Percentiles rank a stretch among this genome's conserved stretches.
phyloP scores from a whole-genome alignment of 2,329 filamentous ascomycete genomes.

The Claviceps monticola region DNA sequence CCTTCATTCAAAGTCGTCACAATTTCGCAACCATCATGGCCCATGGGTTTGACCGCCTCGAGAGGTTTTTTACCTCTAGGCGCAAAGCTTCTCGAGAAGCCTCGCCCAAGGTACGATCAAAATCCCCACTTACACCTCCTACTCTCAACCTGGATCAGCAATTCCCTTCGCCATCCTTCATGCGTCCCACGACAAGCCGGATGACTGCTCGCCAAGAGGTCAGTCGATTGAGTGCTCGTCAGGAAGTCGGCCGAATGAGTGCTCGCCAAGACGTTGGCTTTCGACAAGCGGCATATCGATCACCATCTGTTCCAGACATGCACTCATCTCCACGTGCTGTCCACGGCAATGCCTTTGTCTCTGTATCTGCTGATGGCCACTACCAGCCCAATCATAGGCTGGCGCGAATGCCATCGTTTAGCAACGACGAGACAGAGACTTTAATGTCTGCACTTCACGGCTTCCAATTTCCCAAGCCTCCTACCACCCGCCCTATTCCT shows the following conservation, averaged over 20 bases:
- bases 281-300: conserved; percentile 16
- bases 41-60: conserved; percentile 34
- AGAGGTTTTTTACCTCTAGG: conserved; percentile 37
- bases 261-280: conserved; percentile 36
- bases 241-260: conserved; percentile 37
- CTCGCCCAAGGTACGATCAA: conserved; percentile 13
- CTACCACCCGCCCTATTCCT: conserved; percentile 15
- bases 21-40: conserved; percentile 31
- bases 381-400: background rate
- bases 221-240: conserved; percentile 16
- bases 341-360: conserved; percentile 5
- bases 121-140: conserved; percentile 10
- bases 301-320: conserved; percentile 15
- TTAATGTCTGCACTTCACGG: conserved; percentile 19
- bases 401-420: conserved; percentile 14
- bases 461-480: conserved; percentile 24
- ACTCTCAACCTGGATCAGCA: conserved; percentile 14
- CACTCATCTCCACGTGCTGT: conserved; percentile 4
- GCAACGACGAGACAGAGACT: conserved; percentile 9
- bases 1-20: background rate
- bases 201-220: conserved; percentile 44
- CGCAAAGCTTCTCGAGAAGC: conserved; percentile 17
- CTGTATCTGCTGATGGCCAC: conserved; percentile 7
- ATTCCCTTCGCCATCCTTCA: conserved; percentile 40
- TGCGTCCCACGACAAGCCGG: conserved; percentile 37